Evolutionary conservation across 345 rosid species (phyloP).

Genomic region (Euphorbia pulcherrima): DNA sequence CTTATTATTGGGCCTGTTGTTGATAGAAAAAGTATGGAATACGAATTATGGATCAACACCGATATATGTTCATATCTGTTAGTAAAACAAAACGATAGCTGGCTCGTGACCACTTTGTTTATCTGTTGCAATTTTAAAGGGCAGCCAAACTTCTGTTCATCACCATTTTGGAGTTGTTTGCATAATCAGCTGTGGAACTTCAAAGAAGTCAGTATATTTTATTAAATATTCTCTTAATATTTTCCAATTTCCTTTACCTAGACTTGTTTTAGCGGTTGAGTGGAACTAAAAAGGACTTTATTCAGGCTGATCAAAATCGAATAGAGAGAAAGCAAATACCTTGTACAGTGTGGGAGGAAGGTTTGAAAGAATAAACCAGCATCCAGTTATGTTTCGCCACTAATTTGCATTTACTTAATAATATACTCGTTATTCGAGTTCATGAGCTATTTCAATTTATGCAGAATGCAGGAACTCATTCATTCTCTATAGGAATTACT

Average conservation of each 20-base stretch:
- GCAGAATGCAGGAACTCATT: constrained; percentile 77
- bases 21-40: neutral
- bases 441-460: constrained; percentile 11
- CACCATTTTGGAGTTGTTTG: constrained; percentile 93
- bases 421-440: neutral
- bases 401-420: neutral
- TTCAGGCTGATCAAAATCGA: constrained; percentile 83
- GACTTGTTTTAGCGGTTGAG: neutral
- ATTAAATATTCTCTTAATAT: neutral
- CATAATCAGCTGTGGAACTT: constrained; percentile 89
- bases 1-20: too few relatives aligned
- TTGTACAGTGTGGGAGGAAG: constrained; percentile 74
- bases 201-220: constrained; percentile 53
- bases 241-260: neutral
- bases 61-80: neutral
- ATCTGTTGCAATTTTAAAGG: constrained; percentile 50
- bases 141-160: too few relatives aligned
- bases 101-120: neutral
- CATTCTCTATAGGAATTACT: constrained; percentile 85
- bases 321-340: constrained; percentile 60
- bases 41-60: neutral
- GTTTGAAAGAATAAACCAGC: constrained; percentile 85
- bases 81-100: neutral
- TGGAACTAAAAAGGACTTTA: constrained; percentile 10
- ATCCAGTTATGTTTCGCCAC: constrained; percentile 65